Percentiles rank a stretch among this genome's conserved stretches.
These are phyloP conservation scores for Aspergillaceae sp. DNA, from an alignment of 2,329 filamentous ascomycete species.

Conservation along the genomic window DNA sequence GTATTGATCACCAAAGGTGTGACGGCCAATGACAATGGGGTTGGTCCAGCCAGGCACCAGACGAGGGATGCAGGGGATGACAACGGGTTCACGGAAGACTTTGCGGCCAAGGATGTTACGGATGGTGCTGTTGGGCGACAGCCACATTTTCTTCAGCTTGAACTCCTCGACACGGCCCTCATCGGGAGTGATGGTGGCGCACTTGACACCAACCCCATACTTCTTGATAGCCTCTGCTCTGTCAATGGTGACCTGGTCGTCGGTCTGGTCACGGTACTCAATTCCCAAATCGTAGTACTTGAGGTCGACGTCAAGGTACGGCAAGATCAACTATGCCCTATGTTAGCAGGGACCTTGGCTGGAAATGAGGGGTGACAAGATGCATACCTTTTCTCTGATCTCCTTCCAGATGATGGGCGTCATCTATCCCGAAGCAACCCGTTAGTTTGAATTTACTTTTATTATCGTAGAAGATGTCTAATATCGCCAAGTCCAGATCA, in stretches of 20 bases:
- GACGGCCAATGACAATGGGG: conserved; percentile 97
- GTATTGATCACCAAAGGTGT: conserved; percentile 98
- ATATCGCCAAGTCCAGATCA: no score
- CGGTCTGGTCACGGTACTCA: conserved; percentile 89
- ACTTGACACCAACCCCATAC: conserved; percentile 98
- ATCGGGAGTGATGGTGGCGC: conserved; percentile 96
- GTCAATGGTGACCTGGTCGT: conserved; percentile 91
- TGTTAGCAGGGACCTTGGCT: no score
- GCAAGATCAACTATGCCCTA: conserved; percentile 64
- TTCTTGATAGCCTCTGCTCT: conserved; percentile 97
- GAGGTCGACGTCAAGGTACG: conserved; percentile 89
- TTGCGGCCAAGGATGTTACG: conserved; percentile 72
- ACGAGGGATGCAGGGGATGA: conserved; percentile 85
- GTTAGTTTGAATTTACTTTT: conserved; percentile 12
- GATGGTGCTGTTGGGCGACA: conserved; percentile 89
- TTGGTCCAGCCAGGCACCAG: conserved; percentile 97
- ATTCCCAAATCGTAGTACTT: conserved; percentile 94
- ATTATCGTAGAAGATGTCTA: no score
- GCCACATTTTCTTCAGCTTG: conserved; percentile 97
- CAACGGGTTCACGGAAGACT: conserved; percentile 97
- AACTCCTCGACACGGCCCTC: conserved; percentile 96
- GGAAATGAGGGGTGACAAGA: no score
- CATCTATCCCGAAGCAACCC: conserved; percentile 55
- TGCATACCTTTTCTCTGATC: conserved; percentile 81
- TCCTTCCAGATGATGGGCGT: conserved; percentile 98